These are phyloP conservation scores for Tetrapisispora phaffii DNA, from an alignment of 805 yeast species.

Conservation along the genomic window DNA sequence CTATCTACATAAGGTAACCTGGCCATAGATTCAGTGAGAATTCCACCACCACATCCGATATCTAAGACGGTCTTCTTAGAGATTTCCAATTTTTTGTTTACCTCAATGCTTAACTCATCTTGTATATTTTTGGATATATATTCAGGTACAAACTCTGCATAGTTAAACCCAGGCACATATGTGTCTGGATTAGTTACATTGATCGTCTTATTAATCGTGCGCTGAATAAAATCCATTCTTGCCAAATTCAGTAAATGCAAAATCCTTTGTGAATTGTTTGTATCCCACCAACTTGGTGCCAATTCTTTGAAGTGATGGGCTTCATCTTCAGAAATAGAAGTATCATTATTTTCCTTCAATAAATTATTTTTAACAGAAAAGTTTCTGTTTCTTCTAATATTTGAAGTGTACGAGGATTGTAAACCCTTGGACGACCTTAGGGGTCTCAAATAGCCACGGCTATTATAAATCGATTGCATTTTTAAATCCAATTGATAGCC, in stretches of 20 bases:
- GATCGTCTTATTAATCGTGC: constrained; percentile 35
- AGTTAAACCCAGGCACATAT: constrained; percentile 70
- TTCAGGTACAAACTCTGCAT: constrained; percentile 51
- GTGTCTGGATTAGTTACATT: constrained; percentile 31
- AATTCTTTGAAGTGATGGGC: constrained; percentile 71
- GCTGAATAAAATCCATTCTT: constrained; percentile 76
- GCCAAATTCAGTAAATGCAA: constrained; percentile 89
- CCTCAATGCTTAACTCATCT: constrained; percentile 38
- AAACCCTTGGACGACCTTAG: background rate
- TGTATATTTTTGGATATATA: constrained; percentile 45
- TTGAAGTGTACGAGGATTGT: background rate
- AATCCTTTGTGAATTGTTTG: constrained; percentile 83
- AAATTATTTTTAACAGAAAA: background rate
- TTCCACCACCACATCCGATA: constrained; percentile 98
- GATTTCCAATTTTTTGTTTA: constrained; percentile 20
- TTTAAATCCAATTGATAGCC: too few species aligned
- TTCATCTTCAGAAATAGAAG: constrained; percentile 41
- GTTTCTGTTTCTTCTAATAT: background rate
- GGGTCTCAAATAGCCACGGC: background rate
- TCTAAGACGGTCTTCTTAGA: constrained; percentile 53
- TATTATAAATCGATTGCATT: background rate
- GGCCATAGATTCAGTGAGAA: constrained; percentile 78
- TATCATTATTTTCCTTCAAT: background rate
- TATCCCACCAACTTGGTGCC: constrained; percentile 98
- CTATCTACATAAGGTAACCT: constrained; percentile 50